Evolutionary conservation across 805 yeast genomes (phyloP).

Genomic region (Candida insectalens): DNA sequence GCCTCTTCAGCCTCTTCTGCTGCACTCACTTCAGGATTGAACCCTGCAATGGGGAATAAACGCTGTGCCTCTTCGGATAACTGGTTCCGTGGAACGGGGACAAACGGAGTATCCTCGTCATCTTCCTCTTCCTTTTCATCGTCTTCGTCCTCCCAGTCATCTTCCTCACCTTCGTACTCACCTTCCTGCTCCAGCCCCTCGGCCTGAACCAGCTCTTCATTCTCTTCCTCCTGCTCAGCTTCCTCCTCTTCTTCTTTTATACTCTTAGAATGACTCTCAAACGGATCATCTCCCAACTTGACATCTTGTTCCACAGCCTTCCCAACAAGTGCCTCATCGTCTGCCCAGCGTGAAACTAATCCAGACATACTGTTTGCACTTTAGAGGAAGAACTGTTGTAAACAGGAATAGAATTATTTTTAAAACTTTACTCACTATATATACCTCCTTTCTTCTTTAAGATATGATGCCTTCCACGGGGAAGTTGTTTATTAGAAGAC

Average conservation of each 20-base stretch:
- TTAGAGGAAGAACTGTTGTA: too few species aligned
- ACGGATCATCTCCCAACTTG: constrained; percentile 3
- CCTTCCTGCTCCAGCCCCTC: constrained; percentile 2
- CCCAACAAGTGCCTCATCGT: constrained; percentile 16
- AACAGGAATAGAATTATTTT: background rate
- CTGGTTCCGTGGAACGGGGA: background rate
- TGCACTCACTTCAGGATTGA: background rate
- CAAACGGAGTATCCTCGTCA: constrained; percentile 4
- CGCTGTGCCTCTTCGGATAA: constrained; percentile 5
- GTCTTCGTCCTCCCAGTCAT: constrained; percentile 1
- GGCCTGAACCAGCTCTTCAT: constrained; percentile 4
- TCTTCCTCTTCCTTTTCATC: background rate
- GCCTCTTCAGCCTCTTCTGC: background rate
- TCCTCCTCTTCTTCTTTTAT: too few species aligned
- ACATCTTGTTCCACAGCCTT: constrained; percentile 15
- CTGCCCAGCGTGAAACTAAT: constrained; percentile 25
- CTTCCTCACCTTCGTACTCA: background rate
- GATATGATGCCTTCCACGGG: too few species aligned
- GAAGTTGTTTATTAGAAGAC: too few species aligned
- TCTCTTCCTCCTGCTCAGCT: constrained; percentile 4
- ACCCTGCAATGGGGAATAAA: constrained; percentile 2
- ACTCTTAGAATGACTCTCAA: constrained; percentile 7
- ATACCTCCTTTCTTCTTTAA: background rate
- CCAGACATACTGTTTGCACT: constrained; percentile 3
- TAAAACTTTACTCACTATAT: background rate